phyloP scores from a whole-genome alignment of 225 moss, liverwort and hornwort genomes.

The Lunularia cruciata region DNA sequence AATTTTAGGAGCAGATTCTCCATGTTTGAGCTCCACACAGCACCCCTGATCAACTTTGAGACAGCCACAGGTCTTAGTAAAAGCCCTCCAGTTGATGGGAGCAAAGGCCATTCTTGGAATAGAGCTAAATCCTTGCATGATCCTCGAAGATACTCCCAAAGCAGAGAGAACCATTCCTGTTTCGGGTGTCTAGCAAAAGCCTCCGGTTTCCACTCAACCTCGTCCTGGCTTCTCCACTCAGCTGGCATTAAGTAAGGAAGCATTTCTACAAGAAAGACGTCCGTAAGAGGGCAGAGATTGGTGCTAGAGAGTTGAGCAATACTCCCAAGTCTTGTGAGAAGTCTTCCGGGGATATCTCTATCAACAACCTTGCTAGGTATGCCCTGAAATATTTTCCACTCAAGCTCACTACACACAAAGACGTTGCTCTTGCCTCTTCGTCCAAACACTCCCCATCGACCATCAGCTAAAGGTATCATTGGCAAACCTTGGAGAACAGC shows the following conservation, averaged over 20 bases:
- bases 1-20: slow-evolving; percentile 58
- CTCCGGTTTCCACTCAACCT: slow-evolving; percentile 74
- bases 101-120: slow-evolving; percentile 73
- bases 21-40: slow-evolving; percentile 55
- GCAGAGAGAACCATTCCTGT: slow-evolving; percentile 58
- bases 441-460: slow-evolving; percentile 61
- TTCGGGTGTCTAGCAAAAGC: slow-evolving; percentile 55
- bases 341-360: slow-evolving; percentile 43
- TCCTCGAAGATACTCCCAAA: slow-evolving; percentile 66
- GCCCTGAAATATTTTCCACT: slow-evolving; percentile 50
- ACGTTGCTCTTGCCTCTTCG: slow-evolving; percentile 45
- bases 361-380: slow-evolving; percentile 60
- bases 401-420: slow-evolving; percentile 59
- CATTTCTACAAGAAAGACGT: slow-evolving; percentile 50
- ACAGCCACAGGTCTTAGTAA: slow-evolving; percentile 54
- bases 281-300: slow-evolving; percentile 58
- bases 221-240: slow-evolving; percentile 61
- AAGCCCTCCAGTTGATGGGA: slow-evolving; percentile 57
- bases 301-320: slow-evolving; percentile 55
- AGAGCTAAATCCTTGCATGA: slow-evolving; percentile 60
- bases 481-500: slow-evolving; percentile 60
- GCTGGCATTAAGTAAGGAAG: slow-evolving; percentile 62
- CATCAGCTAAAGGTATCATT: slow-evolving; percentile 70
- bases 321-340: slow-evolving; percentile 57
- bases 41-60: slow-evolving; percentile 59